Evolutionary conservation across 306 rosid genomes (phyloP).

Genomic region (Lithocarpus polystachyus): DNA sequence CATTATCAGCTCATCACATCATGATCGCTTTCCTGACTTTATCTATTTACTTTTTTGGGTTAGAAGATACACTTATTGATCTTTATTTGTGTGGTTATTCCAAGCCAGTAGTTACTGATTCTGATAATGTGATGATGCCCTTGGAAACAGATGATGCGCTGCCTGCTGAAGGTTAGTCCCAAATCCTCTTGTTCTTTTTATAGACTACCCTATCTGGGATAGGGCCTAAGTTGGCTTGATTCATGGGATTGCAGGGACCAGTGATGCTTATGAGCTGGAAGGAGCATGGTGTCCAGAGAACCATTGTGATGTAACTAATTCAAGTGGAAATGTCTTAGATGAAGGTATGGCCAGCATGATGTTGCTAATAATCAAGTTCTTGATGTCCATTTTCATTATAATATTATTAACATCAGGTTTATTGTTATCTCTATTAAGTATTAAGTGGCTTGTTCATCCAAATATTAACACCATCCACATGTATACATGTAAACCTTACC

Average conservation of each 20-base stretch:
- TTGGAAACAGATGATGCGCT: conserved; percentile 31
- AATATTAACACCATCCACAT: background rate
- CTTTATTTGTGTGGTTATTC: conserved; percentile 79
- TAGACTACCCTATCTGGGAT: background rate
- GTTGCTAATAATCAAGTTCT: background rate
- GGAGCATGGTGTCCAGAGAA: conserved; percentile 46
- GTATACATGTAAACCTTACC: background rate
- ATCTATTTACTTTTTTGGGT: conserved; percentile 37
- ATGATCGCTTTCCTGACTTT: background rate
- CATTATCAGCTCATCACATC: background rate
- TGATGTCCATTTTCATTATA: conserved; percentile 15
- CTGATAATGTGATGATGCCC: conserved; percentile 37
- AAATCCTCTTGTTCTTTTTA: background rate
- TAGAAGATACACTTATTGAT: conserved; percentile 87
- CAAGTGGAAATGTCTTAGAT: conserved; percentile 26
- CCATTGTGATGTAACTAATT: conserved; percentile 25
- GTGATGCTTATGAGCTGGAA: conserved; percentile 32
- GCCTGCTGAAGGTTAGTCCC: conserved; percentile 47
- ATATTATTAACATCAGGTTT: background rate
- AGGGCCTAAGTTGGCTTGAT: conserved; percentile 5
- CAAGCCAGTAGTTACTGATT: conserved; percentile 31
- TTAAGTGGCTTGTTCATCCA: background rate
- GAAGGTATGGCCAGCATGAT: conserved; percentile 50
- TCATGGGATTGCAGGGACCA: conserved; percentile 30
- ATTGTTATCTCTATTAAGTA: background rate